Conservation (phyloP, 345 rosid species). For the Ailanthus altissimus region DNA sequence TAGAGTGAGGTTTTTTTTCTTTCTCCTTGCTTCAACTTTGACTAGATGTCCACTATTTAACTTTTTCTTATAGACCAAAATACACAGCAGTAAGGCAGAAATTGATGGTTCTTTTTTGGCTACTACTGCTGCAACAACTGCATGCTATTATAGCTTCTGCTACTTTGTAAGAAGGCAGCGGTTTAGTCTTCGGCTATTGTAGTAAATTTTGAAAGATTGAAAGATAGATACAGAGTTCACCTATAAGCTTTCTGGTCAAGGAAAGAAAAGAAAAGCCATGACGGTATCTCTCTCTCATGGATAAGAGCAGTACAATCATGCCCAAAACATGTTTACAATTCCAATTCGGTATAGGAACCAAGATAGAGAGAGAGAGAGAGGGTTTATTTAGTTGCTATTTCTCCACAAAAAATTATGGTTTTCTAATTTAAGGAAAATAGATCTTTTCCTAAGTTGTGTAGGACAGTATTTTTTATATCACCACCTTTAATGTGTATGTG, state of each 20-base stretch:
- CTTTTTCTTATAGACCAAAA: slow-evolving; percentile 21
- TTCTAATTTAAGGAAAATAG: too few species aligned
- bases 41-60: slow-evolving; percentile 15
- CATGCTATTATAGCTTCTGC: background rate
- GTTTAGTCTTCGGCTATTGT: slow-evolving; percentile 28
- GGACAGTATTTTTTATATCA: too few species aligned
- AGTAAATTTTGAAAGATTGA: slow-evolving; percentile 15
- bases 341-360: background rate
- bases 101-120: slow-evolving; percentile 26
- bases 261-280: background rate
- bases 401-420: too few species aligned
- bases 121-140: slow-evolving; percentile 3
- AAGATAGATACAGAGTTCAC: background rate
- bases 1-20: background rate
- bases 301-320: slow-evolving; percentile 1
- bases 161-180: slow-evolving; percentile 30
- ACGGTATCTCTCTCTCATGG: background rate
- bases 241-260: background rate
- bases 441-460: too few species aligned
- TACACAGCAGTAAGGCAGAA: slow-evolving; percentile 9
- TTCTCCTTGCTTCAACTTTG: slow-evolving; percentile 26
- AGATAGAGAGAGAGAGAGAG: slow-evolving; percentile 1
- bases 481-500: too few species aligned
- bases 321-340: background rate
- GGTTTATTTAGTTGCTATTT: background rate